Conservation (phyloP, 2,329 filamentous ascomycete genomes). For the Alternaria arborescens region DNA sequence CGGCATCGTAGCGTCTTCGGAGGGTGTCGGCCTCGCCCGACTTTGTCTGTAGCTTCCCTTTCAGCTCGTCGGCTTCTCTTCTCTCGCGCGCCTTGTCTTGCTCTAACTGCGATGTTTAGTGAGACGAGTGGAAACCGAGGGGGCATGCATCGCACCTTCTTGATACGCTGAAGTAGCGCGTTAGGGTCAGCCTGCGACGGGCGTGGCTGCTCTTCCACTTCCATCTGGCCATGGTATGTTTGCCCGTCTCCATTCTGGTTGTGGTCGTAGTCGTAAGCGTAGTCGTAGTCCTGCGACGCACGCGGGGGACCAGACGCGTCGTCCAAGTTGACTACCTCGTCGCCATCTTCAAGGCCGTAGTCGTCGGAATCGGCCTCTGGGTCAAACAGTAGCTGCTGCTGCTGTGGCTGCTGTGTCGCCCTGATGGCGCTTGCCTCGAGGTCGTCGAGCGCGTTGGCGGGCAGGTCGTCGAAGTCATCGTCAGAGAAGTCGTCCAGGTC, state of each 20-base stretch:
- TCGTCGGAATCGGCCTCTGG: slow-evolving; percentile 47
- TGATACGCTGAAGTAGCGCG: slow-evolving; percentile 54
- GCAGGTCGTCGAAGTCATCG: slow-evolving; percentile 56
- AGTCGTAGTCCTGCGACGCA: not conserved
- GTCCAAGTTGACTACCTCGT: slow-evolving; percentile 56
- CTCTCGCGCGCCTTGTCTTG: slow-evolving; percentile 49
- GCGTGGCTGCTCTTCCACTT: slow-evolving; percentile 32
- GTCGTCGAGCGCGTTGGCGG: slow-evolving; percentile 55
- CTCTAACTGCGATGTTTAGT: slow-evolving; percentile 51
- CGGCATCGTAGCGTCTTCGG: slow-evolving; percentile 72
- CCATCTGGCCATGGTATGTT: slow-evolving; percentile 20
- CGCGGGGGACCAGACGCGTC: slow-evolving; percentile 31
- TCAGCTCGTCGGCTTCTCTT: slow-evolving; percentile 37
- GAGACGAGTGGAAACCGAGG: not conserved
- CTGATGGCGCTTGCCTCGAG: slow-evolving; percentile 56
- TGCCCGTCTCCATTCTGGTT: not conserved
- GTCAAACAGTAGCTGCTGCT: slow-evolving; percentile 7
- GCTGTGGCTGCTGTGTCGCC: slow-evolving; percentile 49
- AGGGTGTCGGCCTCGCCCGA: slow-evolving; percentile 78
- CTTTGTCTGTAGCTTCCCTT: slow-evolving; percentile 59
- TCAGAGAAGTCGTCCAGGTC: slow-evolving; percentile 55
- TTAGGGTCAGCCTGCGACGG: slow-evolving; percentile 40
- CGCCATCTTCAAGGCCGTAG: slow-evolving; percentile 57
- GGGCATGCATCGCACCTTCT: slow-evolving; percentile 41
- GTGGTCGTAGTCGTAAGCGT: not conserved